Evolutionary conservation across 129 eudicot species (phyloP).

Genomic region (Kitagawia praeruptora): DNA sequence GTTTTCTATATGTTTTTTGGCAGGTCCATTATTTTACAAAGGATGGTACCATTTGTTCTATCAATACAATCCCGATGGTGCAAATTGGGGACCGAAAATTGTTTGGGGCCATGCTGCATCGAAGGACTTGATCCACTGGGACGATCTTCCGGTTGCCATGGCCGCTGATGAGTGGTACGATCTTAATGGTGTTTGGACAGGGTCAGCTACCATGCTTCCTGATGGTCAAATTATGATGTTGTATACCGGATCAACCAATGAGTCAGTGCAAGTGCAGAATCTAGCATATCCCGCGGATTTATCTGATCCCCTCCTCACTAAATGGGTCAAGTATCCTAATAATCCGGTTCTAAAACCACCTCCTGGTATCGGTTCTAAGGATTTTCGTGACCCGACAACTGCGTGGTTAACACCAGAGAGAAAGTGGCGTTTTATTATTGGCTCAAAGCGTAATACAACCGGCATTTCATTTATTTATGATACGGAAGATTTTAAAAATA

Average conservation of each 20-base stretch:
- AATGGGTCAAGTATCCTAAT: slow-evolving; percentile 61
- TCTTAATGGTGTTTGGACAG: slow-evolving; percentile 78
- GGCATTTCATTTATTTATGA: slow-evolving; percentile 68
- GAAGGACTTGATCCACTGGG: slow-evolving; percentile 65
- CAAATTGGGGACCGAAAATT: slow-evolving; percentile 71
- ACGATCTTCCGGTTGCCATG: slow-evolving; percentile 73
- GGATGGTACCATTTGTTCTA: slow-evolving; percentile 89
- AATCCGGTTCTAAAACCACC: slow-evolving; percentile 79
- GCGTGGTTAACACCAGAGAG: slow-evolving; percentile 73
- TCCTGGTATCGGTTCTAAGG: slow-evolving; percentile 45
- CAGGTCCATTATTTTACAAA: slow-evolving; percentile 73
- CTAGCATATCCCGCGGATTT: slow-evolving; percentile 69
- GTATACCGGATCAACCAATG: slow-evolving; percentile 73
- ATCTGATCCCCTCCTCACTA: slow-evolving; percentile 50
- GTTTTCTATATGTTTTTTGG: not conserved
- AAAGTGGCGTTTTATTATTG: slow-evolving; percentile 68
- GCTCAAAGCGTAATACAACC: slow-evolving; percentile 58
- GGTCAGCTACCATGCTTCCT: slow-evolving; percentile 75
- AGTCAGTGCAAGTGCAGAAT: slow-evolving; percentile 71
- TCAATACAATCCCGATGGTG: slow-evolving; percentile 75
- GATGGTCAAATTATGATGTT: slow-evolving; percentile 57
- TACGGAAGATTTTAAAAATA: slow-evolving; percentile 49
- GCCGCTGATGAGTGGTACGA: slow-evolving; percentile 74
- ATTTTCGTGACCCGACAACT: slow-evolving; percentile 83
- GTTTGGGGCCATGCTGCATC: slow-evolving; percentile 91